A percentile compares a stretch with the other conserved stretches of the same genome.
Conservation (phyloP, 2,329 filamentous ascomycete genomes). For the Neoarthrinium moseri region DNA sequence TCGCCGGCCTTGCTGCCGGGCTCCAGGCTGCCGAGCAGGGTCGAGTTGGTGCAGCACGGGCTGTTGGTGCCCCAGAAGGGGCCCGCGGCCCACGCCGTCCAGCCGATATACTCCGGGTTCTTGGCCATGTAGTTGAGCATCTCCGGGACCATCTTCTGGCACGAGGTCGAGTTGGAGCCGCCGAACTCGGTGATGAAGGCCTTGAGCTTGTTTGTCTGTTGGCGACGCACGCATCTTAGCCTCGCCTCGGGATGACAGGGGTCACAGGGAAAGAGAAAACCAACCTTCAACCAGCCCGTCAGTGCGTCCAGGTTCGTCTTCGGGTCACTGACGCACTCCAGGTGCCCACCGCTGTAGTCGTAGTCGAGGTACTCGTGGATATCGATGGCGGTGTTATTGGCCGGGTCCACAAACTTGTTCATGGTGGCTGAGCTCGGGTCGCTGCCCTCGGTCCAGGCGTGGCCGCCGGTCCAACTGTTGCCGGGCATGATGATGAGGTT, state of each 20-base stretch:
- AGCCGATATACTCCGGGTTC: slow-evolving; percentile 48
- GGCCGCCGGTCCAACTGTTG: slow-evolving; percentile 48
- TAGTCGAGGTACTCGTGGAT: slow-evolving; percentile 52
- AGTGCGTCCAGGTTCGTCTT: slow-evolving; percentile 37
- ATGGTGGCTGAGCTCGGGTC: slow-evolving; percentile 38
- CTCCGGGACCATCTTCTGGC: slow-evolving; percentile 36
- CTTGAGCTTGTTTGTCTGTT: slow-evolving; percentile 37
- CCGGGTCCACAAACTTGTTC: slow-evolving; percentile 41
- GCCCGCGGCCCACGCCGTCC: slow-evolving; percentile 50
- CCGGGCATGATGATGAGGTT: slow-evolving; percentile 49
- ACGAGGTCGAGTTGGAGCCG: slow-evolving; percentile 41
- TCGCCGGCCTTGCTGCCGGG: slow-evolving; percentile 41
- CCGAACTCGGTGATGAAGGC: slow-evolving; percentile 51
- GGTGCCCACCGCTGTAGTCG: slow-evolving; percentile 44
- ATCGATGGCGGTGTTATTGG: slow-evolving; percentile 47
- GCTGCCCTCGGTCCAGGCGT: slow-evolving; percentile 40
- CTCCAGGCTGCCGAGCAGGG: slow-evolving; percentile 42
- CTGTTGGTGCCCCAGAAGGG: slow-evolving; percentile 45
- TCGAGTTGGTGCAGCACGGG: slow-evolving; percentile 40
- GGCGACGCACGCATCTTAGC: too few species aligned
- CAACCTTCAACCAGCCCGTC: slow-evolving; percentile 43
- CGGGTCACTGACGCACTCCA: slow-evolving; percentile 37
- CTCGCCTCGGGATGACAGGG: neutral
- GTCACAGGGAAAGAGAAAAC: neutral
- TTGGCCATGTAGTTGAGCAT: slow-evolving; percentile 44